Conservation (phyloP, 441 rosid genomes). For the Euphorbia schlechtendalii region DNA sequence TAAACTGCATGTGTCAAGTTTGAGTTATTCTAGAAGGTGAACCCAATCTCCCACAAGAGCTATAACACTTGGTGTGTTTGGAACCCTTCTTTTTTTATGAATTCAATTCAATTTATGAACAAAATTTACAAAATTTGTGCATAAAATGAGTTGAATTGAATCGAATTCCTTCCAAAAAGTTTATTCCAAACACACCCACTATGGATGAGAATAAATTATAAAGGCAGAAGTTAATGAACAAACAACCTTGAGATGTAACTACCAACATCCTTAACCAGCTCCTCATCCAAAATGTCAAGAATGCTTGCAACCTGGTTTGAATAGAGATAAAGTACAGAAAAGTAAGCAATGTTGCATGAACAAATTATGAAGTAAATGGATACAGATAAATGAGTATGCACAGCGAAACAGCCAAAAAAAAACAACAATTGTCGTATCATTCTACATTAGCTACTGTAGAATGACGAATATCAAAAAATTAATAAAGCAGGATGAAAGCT, state of each 20-base stretch:
- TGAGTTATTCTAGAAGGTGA: not conserved
- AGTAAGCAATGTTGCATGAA: slow-evolving; percentile 4
- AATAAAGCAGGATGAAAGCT: not conserved
- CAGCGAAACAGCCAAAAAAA: not conserved
- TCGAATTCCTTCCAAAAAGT: too few species aligned
- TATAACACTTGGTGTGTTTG: too few species aligned
- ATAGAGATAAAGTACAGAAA: slow-evolving; percentile 4
- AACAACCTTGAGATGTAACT: slow-evolving; percentile 75
- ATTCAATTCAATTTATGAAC: too few species aligned
- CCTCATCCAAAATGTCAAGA: slow-evolving; percentile 71
- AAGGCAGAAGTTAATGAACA: slow-evolving; percentile 5
- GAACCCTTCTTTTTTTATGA: too few species aligned
- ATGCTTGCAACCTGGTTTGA: slow-evolving; percentile 63
- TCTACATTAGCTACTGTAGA: not conserved
- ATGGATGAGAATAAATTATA: slow-evolving; percentile 7
- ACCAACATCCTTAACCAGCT: slow-evolving; percentile 60
- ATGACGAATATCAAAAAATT: too few species aligned
- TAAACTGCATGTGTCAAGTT: not conserved
- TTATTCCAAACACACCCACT: too few species aligned
- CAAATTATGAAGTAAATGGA: not conserved
- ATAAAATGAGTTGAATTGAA: too few species aligned
- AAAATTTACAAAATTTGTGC: too few species aligned
- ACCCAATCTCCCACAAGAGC: too few species aligned
- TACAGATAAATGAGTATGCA: not conserved
- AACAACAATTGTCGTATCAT: not conserved